Conservation (phyloP, 805 yeast genomes). For the Yarrowia porcina region DNA sequence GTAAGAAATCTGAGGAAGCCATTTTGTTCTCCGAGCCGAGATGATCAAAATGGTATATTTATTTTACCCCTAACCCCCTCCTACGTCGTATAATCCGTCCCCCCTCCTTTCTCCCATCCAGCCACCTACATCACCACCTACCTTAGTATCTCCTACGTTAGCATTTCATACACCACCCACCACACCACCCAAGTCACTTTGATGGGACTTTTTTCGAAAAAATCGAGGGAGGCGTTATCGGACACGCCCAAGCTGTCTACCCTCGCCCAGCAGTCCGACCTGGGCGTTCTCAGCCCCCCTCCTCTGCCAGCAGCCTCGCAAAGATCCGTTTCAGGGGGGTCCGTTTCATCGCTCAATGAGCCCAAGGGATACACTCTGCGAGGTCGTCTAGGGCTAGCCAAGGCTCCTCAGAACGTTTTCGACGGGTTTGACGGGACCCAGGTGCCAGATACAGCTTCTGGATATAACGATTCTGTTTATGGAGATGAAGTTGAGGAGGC, state of each 20-base stretch:
- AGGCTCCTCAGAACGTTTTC: background rate
- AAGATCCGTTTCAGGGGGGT: background rate
- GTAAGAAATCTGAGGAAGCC: background rate
- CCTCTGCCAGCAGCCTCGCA: background rate
- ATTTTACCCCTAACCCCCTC: background rate
- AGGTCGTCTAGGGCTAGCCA: background rate
- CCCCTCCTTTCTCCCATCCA: no score
- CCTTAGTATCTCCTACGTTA: no score
- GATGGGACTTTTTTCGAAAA: slow-evolving; percentile 13
- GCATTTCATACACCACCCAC: no score
- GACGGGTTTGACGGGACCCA: slow-evolving; percentile 6
- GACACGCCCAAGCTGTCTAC: background rate
- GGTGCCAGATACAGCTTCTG: background rate
- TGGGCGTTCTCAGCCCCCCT: background rate
- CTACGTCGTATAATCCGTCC: background rate
- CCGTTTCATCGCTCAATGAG: background rate
- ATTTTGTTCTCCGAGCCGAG: background rate
- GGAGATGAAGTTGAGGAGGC: background rate
- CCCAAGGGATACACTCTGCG: background rate
- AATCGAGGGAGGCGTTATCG: background rate
- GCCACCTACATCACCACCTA: background rate
- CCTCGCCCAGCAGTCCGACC: background rate
- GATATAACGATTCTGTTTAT: background rate
- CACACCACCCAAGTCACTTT: background rate
- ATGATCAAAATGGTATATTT: background rate